Base-by-base conservation (phyloP, 805 yeast genomes). In the Schwanniomyces vanrijiae region DNA sequence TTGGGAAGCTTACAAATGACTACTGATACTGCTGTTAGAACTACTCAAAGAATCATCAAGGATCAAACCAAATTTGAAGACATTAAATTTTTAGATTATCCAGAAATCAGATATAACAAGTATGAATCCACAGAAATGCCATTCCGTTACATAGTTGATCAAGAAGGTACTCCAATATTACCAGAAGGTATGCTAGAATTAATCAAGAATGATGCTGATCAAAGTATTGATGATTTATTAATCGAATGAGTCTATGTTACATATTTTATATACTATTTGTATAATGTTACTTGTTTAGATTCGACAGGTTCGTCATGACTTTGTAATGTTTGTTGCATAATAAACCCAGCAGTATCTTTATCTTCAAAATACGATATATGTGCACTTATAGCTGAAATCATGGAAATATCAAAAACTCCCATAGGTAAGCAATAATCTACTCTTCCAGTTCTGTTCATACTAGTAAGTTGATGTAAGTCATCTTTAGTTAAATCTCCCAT, bases 101-200 rank as follows among this genome's bases (percentile, higher is more conserved):
- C 99, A 3, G 98, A 92, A 66, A 86, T 92, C 56, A 81, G 90
- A 62, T 92, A 88, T 71, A 85, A 76, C 66, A 86, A 85, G 63
- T 82, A 88, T 60, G 99, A 94, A 66, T 88, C 96, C 3, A 90
- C 97, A 0, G 97, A 92, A 62, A 92, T 92, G 99, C 99, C 99
- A 2, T 92, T 92, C 71, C 78, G 99, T 61, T 92, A 92, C 59
- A 86, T 92, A 14, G 68, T 84, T 48, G 88, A 87, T 55, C 64
- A 59, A 0, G 55, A 76, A 1, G 82, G 81, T 3, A 77, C 80
- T 50, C 98, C 99, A 1, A 87, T 94, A 9, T 73, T 92, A 60
- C 99, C 99, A 0, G 78, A 80, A 46, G 98, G 98, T 0, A 92
- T 92, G 98, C 70, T 89, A 47, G 84, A 84, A 26, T 76, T 92